Evolutionary conservation across 305 asterid species (phyloP).

Genomic region (Ilex paraguariensis): DNA sequence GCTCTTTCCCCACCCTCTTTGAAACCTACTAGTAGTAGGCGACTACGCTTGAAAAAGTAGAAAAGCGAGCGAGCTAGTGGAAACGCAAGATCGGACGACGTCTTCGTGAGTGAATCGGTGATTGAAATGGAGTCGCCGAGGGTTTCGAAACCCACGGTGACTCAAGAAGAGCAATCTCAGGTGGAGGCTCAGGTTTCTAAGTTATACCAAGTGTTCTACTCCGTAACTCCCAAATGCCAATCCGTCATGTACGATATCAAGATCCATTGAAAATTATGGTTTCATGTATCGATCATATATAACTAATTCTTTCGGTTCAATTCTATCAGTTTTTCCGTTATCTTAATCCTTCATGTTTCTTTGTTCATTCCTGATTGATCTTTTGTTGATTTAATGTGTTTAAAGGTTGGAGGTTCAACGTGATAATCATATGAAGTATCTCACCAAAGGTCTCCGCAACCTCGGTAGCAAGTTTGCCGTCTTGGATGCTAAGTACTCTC

Average conservation of each 20-base stretch:
- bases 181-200: constrained; percentile 55
- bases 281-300: background rate
- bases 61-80: no score
- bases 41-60: no score
- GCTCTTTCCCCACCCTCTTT: no score
- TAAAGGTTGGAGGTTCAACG: constrained; percentile 80
- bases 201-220: constrained; percentile 41
- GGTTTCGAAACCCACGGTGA: constrained; percentile 28
- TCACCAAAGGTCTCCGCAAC: constrained; percentile 46
- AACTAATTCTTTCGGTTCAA: no score
- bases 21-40: no score
- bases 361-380: constrained; percentile 1
- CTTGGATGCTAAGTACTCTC: constrained; percentile 72
- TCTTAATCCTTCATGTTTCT: background rate
- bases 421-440: constrained; percentile 70
- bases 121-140: constrained; percentile 31
- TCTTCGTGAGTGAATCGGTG: no score
- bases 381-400: constrained; percentile 4
- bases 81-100: no score
- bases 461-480: constrained; percentile 61
- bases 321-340: background rate
- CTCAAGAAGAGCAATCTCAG: constrained; percentile 79
- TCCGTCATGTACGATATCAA: constrained; percentile 47
- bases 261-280: constrained; percentile 20
- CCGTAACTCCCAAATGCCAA: constrained; percentile 65